These are phyloP conservation scores for Sicyos baderoa DNA, from an alignment of 306 rosid genomes.

Conservation along the genomic window DNA sequence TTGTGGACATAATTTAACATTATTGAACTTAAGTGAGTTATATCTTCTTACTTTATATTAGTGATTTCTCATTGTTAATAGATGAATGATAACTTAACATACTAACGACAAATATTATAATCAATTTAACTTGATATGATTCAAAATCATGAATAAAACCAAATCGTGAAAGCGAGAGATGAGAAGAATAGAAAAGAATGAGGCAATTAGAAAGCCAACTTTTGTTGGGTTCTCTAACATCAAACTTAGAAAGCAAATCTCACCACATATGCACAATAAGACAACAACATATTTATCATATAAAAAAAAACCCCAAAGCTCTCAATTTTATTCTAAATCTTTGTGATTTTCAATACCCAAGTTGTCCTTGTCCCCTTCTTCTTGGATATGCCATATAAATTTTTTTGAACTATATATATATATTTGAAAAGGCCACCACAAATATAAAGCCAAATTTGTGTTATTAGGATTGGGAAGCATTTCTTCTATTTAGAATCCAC, in stretches of 20 bases:
- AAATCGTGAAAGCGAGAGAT: no score
- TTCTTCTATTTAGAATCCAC: conserved; percentile 8
- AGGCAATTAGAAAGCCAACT: background rate
- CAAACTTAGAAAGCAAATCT: background rate
- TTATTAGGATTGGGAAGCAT: conserved; percentile 14
- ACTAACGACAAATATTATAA: no score
- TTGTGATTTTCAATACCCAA: no score
- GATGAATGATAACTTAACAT: no score
- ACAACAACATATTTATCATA: background rate
- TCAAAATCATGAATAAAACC: no score
- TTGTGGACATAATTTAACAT: no score
- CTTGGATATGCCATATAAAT: background rate
- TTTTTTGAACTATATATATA: background rate
- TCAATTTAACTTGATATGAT: no score
- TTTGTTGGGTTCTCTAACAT: background rate
- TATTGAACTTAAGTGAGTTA: no score
- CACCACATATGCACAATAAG: background rate
- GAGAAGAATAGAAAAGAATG: background rate
- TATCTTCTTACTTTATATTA: no score
- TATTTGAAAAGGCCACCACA: conserved; percentile 8
- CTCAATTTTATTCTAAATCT: background rate
- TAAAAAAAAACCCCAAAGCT: background rate
- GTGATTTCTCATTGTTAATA: no score
- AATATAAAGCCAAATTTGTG: conserved; percentile 16
- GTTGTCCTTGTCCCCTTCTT: background rate